Base-by-base conservation (phyloP, 83 land plant species). In the Picea abies region DNA sequence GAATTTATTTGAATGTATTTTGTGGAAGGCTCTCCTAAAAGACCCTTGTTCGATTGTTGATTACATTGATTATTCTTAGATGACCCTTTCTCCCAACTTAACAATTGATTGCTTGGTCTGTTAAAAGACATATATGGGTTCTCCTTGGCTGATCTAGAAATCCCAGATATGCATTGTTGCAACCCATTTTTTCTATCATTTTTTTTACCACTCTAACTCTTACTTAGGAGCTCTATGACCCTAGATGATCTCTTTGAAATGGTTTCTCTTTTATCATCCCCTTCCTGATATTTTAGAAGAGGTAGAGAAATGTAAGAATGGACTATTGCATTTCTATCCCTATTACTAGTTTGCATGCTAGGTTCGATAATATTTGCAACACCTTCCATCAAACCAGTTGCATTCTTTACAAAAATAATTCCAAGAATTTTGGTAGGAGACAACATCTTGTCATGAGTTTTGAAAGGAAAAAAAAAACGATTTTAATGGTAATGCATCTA, bases 361-460 rank as follows among this genome's bases (percentile, higher is more conserved):
- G 92, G 89, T 68, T 94, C 93, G 65, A 94, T 80, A 66, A 92
- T 90, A 84, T 86, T 94, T 66, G 96, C 83, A 47, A 93, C 93
- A 47, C 88, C 93, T 83, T 94, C 96, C 87, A 94, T 87, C 78
- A 90, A 73, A 71, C 90, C 85, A 73, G 90, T 85, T 12, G 89
- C 91, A 87, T 86, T 87, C 81, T 85, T 91, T 25, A 86, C 73
- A 17, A 87, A 87, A 58, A 89, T 77, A 65, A 91, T 84, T 6
- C 91, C 91, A 80, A 92, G 91, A 67, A 86, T 94, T 78, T 86
- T 94, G 39, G 90, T 88, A 6, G 96, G 96, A 63, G 93, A 92
- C 60, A 90, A 63, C 25, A 92, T 70, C 79, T 88, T 92, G 82
- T 91, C 81, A 67, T 88, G 89, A 22, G 89, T 85, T 19, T 86